Percentiles rank a stretch among this genome's conserved stretches.
phyloP scores from a whole-genome alignment of 371 early-diverging fungal genomes.

The Massospora cicadina region DNA sequence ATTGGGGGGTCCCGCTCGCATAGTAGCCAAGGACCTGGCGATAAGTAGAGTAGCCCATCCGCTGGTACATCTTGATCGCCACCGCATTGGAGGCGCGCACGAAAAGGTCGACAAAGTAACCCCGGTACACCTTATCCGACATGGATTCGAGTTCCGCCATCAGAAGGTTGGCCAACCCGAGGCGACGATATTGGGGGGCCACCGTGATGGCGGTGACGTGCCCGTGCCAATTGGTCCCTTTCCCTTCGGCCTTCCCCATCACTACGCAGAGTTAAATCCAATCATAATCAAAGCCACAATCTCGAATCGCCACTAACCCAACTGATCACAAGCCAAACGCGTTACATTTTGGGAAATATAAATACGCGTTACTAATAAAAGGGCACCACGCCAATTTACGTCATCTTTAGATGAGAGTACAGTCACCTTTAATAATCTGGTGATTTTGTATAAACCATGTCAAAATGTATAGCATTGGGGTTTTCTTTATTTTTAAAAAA shows the following conservation, averaged over 20 bases:
- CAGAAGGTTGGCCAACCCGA: slow-evolving; percentile 77
- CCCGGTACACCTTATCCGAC: slow-evolving; percentile 67
- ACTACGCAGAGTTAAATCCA: slow-evolving; percentile 24
- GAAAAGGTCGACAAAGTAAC: slow-evolving; percentile 96
- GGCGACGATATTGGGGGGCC: slow-evolving; percentile 84
- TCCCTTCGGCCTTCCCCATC: slow-evolving; percentile 94
- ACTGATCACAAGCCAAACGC: too few species aligned
- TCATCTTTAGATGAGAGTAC: too few species aligned
- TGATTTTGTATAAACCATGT: too few species aligned
- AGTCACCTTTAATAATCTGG: too few species aligned
- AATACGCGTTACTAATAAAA: too few species aligned
- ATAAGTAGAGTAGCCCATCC: slow-evolving; percentile 86
- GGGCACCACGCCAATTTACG: too few species aligned
- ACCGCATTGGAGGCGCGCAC: slow-evolving; percentile 86
- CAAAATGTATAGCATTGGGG: too few species aligned
- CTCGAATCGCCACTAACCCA: too few species aligned
- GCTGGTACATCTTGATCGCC: slow-evolving; percentile 93
- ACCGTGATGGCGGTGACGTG: slow-evolving; percentile 98
- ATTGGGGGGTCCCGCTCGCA: slow-evolving; percentile 36
- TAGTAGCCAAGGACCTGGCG: slow-evolving; percentile 86
- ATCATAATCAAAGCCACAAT: background rate
- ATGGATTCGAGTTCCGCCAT: slow-evolving; percentile 88
- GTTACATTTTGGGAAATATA: too few species aligned
- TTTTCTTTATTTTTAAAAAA: too few species aligned
- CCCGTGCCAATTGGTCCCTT: slow-evolving; percentile 83